Evolutionary conservation across 2,329 filamentous ascomycete genomes (phyloP).

Genomic region (Pseudopithomyces chartarum): DNA sequence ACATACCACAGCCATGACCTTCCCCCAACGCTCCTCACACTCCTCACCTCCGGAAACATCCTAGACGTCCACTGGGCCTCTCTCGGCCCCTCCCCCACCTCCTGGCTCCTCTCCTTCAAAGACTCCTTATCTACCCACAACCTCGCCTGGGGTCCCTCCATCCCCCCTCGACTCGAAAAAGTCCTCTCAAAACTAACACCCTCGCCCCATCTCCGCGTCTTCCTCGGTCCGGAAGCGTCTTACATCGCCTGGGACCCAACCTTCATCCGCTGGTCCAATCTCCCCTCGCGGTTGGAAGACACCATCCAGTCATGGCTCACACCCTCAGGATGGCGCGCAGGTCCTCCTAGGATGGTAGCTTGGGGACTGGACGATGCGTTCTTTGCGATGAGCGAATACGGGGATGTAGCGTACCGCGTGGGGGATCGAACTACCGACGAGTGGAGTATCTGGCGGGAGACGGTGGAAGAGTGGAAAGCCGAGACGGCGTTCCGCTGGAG

Average conservation of each 20-base stretch:
- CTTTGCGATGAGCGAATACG: constrained; percentile 45
- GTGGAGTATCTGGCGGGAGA: constrained; percentile 41
- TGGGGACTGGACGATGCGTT: constrained; percentile 40
- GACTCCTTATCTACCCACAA: constrained; percentile 29
- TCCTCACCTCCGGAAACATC: constrained; percentile 30
- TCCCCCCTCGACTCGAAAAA: constrained; percentile 25
- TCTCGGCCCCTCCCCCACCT: constrained; percentile 33
- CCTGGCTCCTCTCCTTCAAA: constrained; percentile 41
- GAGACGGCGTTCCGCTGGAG: constrained; percentile 38
- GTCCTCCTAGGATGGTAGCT: constrained; percentile 37
- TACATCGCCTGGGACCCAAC: constrained; percentile 44
- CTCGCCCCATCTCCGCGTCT: constrained; percentile 35
- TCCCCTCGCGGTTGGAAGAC: constrained; percentile 35
- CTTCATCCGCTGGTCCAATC: constrained; percentile 37
- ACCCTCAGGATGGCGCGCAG: constrained; percentile 43
- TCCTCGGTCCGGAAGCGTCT: constrained; percentile 34
- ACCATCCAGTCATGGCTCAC: constrained; percentile 42
- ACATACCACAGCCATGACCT: constrained; percentile 30
- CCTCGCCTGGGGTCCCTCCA: constrained; percentile 33
- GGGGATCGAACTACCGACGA: constrained; percentile 17
- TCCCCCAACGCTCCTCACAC: constrained; percentile 30
- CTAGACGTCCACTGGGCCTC: constrained; percentile 39
- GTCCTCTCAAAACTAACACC: constrained; percentile 33
- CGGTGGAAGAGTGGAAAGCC: constrained; percentile 41
- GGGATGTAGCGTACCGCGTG: constrained; percentile 33